phyloP scores from a whole-genome alignment of 2,329 filamentous ascomycete species.

The Cercospora zeina region DNA sequence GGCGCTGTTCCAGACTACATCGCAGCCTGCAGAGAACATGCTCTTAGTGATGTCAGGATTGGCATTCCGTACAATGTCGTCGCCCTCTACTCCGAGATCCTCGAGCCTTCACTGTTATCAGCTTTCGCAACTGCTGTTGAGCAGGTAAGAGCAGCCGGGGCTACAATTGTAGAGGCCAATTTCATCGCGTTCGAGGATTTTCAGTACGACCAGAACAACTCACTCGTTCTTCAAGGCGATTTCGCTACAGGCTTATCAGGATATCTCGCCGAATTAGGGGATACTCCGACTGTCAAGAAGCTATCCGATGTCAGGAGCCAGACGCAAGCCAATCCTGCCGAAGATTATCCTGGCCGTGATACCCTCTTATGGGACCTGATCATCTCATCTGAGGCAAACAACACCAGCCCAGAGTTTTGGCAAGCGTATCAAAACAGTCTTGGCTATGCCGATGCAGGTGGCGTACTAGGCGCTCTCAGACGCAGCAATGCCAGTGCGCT shows the following conservation, averaged over 20 bases:
- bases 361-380: conserved; percentile 15
- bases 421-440: conserved; percentile 11
- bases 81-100: conserved; percentile 19
- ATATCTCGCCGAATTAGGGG: conserved; percentile 2
- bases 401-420: conserved; percentile 9
- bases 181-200: conserved; percentile 12
- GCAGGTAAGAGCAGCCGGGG: conserved; percentile 18
- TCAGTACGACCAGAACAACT: conserved; percentile 12
- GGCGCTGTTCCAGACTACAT: conserved; percentile 59
- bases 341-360: conserved; percentile 4
- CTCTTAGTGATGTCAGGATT: conserved; percentile 52
- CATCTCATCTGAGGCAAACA: not conserved
- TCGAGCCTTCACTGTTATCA: conserved; percentile 43
- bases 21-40: conserved; percentile 55
- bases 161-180: conserved; percentile 18
- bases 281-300: not conserved
- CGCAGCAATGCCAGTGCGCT: conserved; percentile 12
- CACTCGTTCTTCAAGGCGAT: conserved; percentile 7
- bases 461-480: conserved; percentile 11
- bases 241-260: conserved; percentile 7
- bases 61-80: conserved; percentile 10
- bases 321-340: conserved; percentile 7
- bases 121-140: conserved; percentile 17
- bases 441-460: conserved; percentile 9
- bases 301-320: not conserved